Percentiles rank a stretch among this genome's conserved stretches.
These are phyloP conservation scores for Paecilomyces sp. DNA, from an alignment of 2,329 filamentous ascomycete genomes.

Conservation along the genomic window DNA sequence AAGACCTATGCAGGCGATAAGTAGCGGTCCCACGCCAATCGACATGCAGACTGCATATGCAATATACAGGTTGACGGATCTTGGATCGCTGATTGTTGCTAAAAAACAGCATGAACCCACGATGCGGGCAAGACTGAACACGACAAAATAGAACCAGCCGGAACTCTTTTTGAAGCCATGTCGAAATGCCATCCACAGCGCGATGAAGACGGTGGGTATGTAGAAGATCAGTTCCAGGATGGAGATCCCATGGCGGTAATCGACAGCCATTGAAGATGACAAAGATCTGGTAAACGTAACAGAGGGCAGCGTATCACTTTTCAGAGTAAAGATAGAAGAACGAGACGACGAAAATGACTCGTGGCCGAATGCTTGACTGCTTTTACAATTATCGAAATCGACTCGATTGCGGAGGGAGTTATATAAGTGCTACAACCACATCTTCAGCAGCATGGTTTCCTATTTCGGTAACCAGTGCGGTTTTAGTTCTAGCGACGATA, in stretches of 20 bases:
- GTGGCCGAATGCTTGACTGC: neutral
- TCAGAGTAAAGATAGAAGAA: neutral
- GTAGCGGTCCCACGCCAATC: conserved; percentile 12
- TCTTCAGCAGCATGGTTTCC: neutral
- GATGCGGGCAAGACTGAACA: conserved; percentile 24
- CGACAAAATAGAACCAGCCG: conserved; percentile 27
- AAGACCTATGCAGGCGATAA: conserved; percentile 8
- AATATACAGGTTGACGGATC: conserved; percentile 15
- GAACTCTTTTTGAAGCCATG: conserved; percentile 22
- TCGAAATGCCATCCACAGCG: conserved; percentile 13
- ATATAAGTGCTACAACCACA: neutral
- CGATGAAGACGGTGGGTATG: conserved; percentile 10
- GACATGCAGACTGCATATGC: conserved; percentile 18
- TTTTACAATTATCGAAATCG: neutral
- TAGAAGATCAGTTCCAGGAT: conserved; percentile 17
- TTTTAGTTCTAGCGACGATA: neutral
- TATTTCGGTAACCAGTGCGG: neutral
- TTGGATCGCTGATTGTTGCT: conserved; percentile 14
- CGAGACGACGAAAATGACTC: neutral
- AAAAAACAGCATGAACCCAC: conserved; percentile 22
- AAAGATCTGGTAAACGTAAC: neutral
- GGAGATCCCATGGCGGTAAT: conserved; percentile 14
- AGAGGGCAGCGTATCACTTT: too few species aligned
- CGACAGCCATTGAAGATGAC: conserved; percentile 7
- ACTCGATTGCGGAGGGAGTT: neutral